Evolutionary conservation across 78 protist species (phyloP).

Genomic region (Isochrysis galbana): DNA sequence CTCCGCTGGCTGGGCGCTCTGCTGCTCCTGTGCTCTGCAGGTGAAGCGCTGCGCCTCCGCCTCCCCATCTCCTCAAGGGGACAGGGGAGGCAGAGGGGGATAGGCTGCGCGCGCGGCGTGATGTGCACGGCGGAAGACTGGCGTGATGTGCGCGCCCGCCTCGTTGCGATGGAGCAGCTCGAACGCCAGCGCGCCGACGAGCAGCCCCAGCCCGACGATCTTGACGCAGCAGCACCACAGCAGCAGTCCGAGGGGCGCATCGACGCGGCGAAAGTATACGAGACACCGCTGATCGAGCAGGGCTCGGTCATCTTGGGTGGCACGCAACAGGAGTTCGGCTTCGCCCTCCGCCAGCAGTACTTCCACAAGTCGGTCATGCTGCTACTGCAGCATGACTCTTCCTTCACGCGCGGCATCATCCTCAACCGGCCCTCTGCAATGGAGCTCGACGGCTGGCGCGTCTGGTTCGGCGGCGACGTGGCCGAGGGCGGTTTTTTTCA

Average conservation of each 20-base stretch:
- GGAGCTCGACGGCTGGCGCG: not conserved
- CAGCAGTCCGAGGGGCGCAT: not conserved
- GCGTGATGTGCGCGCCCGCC: not conserved
- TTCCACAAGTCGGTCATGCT: conserved; percentile 21
- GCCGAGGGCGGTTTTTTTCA: not conserved
- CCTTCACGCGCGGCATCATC: conserved; percentile 13
- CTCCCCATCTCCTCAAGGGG: too few species aligned
- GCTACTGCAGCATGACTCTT: not conserved
- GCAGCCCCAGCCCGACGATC: not conserved
- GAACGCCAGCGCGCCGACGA: too few species aligned
- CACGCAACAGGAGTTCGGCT: not conserved
- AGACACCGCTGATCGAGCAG: conserved; percentile 22
- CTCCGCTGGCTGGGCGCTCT: too few species aligned
- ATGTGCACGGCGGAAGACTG: not conserved
- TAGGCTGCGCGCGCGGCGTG: too few species aligned
- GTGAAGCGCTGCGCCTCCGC: too few species aligned
- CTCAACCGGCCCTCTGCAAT: not conserved
- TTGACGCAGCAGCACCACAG: too few species aligned
- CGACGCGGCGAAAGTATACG: not conserved
- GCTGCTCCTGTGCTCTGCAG: too few species aligned
- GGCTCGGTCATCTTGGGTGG: not conserved
- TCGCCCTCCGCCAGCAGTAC: conserved; percentile 21
- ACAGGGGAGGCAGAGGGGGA: too few species aligned
- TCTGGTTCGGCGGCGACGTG: conserved; percentile 20
- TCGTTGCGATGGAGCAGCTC: not conserved